Base-by-base conservation (phyloP, 129 eudicot species). In the Tagetes patula region DNA sequence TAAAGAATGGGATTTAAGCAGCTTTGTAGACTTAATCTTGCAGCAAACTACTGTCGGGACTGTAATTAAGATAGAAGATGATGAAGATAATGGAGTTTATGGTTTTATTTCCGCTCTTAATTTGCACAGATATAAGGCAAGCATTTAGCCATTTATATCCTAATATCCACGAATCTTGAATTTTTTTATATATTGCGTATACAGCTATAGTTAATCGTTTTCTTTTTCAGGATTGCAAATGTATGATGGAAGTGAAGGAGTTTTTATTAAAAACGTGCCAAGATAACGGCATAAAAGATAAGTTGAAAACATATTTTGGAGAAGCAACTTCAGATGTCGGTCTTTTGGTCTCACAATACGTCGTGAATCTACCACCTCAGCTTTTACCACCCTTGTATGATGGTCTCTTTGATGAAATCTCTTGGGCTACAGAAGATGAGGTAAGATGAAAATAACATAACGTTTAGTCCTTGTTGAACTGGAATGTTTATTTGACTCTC, bases 391-490 rank as follows among this genome's bases (percentile, higher is more conserved):
- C 86, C 0, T 60, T 95, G 58, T 90, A 91, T 83, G 94, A 91
- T 83, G 91, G 82, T 52, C 88, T 95, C 58, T 95, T 95, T 79
- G 91, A 90, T 79, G 99, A 95, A 75, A 78, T 91, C 41, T 83
- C 84, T 8, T 95, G 97, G 99, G 99, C 99, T 43, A 90, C 88
- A 37, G 96, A 95, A 82, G 97, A 95, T 73, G 99, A 95, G 97
- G 96, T 91, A 80, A 82, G 89, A 75, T 65, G 49, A 47, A 6
- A 69, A 48, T 13, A 20, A 41, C 20, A 12, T 42, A 53, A 3
- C 64, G 52, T 52, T 65, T 12, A 11, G 41, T 34, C 1, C 34
- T 38, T 32, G 43, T 71, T 46, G 50, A 53, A 64, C 20, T 37
- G 30, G 32, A 74, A 27, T 20, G 49, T 56, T 50, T 48, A 3